Evolutionary conservation across 2,329 filamentous ascomycete genomes (phyloP), one percentile per base, ranked within the genome.

Genomic region (Aspergillus fumigatiaffinis): DNA sequence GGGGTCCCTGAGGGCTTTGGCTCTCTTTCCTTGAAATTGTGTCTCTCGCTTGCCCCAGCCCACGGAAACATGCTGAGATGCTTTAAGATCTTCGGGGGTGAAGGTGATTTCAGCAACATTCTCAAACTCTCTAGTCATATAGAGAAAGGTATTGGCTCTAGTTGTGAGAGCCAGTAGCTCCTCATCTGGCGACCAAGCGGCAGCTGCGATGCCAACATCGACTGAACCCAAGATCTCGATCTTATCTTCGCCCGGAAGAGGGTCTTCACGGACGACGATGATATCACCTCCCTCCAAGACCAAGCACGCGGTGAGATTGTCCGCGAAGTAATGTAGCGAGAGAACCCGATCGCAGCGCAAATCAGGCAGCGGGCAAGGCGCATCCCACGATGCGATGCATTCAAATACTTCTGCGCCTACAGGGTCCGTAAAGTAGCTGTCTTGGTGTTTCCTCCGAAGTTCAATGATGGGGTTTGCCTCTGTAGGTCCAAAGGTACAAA

Each of bases 11-110:
- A 97, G 79, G 21, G 92, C 92, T 76, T 86, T 87, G 56, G 92
- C 93, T 60, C 92, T 86, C 68, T 90, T 91, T 52, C 94, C 94
- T 70, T 97, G 90, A 73, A 99, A 99, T 73, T 99, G 94, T 0
- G 94, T 99, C 76, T 99, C 94, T 71, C 90, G 91, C 79, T 97
- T 97, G 58, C 94, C 94, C 94, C 94, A 99, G 51, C 94, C 94
- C 23, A 99, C 93, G 21, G 92, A 95, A 56, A 97, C 94, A 78
- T 97, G 92, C 72, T 88, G 94, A 26, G 89, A 97, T n/a, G 86
- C 85, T 66, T 89, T 89, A 61, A 96, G 83, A 74, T 96, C 93
- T 48, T 92, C 90, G 0, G 80, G 71, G 0, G 84, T 85, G 73
- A 97, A 86, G 35, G 81, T 78, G 53, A 90, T 82, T 73, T 92